Conservation (phyloP, 768 basidiomycete genomes). For the Lactifluus subvellereus region DNA sequence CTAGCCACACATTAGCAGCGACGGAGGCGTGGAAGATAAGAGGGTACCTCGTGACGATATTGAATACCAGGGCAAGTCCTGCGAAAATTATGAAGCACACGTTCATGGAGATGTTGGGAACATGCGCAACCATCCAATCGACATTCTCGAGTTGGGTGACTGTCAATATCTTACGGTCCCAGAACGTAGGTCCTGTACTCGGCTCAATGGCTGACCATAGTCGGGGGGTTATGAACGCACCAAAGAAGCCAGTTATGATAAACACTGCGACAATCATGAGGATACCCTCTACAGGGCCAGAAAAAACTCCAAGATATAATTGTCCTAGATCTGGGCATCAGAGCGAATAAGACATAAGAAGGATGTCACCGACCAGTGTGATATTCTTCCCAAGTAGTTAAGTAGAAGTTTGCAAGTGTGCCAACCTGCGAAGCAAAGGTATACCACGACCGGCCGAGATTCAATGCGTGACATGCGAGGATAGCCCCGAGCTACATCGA, state of each 20-base stretch:
- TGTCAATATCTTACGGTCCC: constrained; percentile 67
- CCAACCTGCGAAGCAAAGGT: constrained; percentile 80
- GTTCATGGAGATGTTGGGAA: constrained; percentile 74
- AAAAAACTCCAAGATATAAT: constrained; percentile 87
- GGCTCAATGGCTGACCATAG: neutral
- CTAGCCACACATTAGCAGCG: constrained; percentile 34
- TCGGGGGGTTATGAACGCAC: constrained; percentile 34
- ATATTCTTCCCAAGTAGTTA: constrained; percentile 78
- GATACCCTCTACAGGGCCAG: constrained; percentile 95
- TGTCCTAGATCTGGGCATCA: constrained; percentile 45
- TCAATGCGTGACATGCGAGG: constrained; percentile 76
- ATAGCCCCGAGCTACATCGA: constrained; percentile 72
- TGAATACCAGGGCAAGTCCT: constrained; percentile 63
- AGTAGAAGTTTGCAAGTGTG: constrained; percentile 63
- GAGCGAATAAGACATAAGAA: neutral
- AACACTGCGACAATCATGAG: constrained; percentile 77
- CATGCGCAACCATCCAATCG: constrained; percentile 37
- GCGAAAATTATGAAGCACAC: constrained; percentile 85
- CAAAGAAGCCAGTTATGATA: constrained; percentile 69
- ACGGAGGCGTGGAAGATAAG: neutral
- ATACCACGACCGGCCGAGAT: constrained; percentile 95
- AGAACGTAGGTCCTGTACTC: constrained; percentile 62
- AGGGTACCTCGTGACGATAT: constrained; percentile 66
- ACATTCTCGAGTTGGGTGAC: constrained; percentile 50
- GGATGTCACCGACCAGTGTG: constrained; percentile 58